A percentile compares a stretch with the other conserved stretches of the same genome.
These are phyloP conservation scores for Pseudozyma pruni DNA, from an alignment of 1,284 basidiomycete species.

Conservation along the genomic window DNA sequence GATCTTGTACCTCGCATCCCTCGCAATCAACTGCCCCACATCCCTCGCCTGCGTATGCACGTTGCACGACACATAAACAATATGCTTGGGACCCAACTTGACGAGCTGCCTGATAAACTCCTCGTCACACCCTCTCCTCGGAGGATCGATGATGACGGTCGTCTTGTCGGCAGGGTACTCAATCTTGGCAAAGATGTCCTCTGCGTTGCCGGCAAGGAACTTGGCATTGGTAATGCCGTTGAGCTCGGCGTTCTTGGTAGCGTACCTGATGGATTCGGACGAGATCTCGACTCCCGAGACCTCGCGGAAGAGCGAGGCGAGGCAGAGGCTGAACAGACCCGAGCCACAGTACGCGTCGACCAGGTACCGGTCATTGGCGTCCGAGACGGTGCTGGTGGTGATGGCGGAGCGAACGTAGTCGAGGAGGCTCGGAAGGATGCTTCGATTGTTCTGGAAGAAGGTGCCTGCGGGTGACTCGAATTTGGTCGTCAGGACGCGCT, in stretches of 20 bases:
- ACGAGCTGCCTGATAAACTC: conserved; percentile 65
- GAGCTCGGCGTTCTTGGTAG: conserved; percentile 81
- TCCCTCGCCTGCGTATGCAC: conserved; percentile 73
- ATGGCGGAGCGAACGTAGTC: conserved; percentile 75
- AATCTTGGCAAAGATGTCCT: conserved; percentile 71
- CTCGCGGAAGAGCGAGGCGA: conserved; percentile 79
- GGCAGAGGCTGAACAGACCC: conserved; percentile 89
- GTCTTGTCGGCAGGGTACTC: conserved; percentile 78
- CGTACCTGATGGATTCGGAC: conserved; percentile 79
- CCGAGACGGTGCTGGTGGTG: conserved; percentile 5
- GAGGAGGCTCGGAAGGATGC: conserved; percentile 84
- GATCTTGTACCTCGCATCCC: conserved; percentile 57
- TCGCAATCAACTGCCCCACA: conserved; percentile 59
- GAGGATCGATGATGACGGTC: conserved; percentile 70
- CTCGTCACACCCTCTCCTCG: conserved; percentile 56
- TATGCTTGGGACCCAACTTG: conserved; percentile 54
- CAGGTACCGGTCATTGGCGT: conserved; percentile 36
- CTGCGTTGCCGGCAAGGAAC: conserved; percentile 73
- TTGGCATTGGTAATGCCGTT: conserved; percentile 73
- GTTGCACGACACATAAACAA: conserved; percentile 76
- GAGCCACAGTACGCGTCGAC: conserved; percentile 72
- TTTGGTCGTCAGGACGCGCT: conserved; percentile 81
- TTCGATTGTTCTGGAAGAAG: conserved; percentile 99
- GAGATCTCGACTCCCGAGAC: conserved; percentile 89
- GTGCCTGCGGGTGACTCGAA: conserved; percentile 85